Percentiles rank a stretch among this genome's conserved stretches.
Evolutionary conservation across 1,284 basidiomycete genomes (phyloP).

Genomic region (Fomitopsis pinicola): DNA sequence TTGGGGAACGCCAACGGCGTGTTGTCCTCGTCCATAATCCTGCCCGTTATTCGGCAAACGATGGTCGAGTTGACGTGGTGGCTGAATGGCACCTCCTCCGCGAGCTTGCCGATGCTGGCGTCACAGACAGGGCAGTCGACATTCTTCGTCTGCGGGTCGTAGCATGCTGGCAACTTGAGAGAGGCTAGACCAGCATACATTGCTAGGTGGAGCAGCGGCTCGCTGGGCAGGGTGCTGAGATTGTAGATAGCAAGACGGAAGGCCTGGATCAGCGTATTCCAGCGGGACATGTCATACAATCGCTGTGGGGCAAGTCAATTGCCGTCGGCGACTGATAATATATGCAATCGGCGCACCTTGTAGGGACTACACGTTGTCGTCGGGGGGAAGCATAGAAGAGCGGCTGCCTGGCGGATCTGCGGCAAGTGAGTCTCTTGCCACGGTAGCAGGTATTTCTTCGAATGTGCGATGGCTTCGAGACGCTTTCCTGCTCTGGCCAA

Average conservation of each 20-base stretch:
- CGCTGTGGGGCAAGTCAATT: constrained; percentile 42
- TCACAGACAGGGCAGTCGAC: constrained; percentile 93
- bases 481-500: constrained; percentile 68
- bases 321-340: background rate
- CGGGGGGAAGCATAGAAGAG: constrained; percentile 71
- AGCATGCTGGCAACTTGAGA: constrained; percentile 80
- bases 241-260: constrained; percentile 85
- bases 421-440: constrained; percentile 78
- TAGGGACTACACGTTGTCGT: constrained; percentile 67
- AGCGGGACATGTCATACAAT: constrained; percentile 77
- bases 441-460: constrained; percentile 75
- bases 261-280: constrained; percentile 67
- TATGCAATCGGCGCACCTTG: constrained; percentile 41
- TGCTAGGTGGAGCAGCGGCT: constrained; percentile 82
- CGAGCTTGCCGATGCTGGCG: constrained; percentile 70
- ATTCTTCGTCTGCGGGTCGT: constrained; percentile 60
- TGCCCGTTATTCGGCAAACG: constrained; percentile 86
- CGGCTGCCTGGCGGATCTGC: constrained; percentile 76
- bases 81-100: constrained; percentile 84
- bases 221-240: constrained; percentile 81
- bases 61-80: constrained; percentile 96
- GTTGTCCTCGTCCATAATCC: constrained; percentile 93
- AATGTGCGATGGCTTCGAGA: constrained; percentile 81
- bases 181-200: constrained; percentile 87
- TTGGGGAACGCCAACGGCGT: constrained; percentile 84